These are phyloP conservation scores for Apophysomyces sp. DNA, from an alignment of 371 early-diverging fungal species.

Conservation along the genomic window DNA sequence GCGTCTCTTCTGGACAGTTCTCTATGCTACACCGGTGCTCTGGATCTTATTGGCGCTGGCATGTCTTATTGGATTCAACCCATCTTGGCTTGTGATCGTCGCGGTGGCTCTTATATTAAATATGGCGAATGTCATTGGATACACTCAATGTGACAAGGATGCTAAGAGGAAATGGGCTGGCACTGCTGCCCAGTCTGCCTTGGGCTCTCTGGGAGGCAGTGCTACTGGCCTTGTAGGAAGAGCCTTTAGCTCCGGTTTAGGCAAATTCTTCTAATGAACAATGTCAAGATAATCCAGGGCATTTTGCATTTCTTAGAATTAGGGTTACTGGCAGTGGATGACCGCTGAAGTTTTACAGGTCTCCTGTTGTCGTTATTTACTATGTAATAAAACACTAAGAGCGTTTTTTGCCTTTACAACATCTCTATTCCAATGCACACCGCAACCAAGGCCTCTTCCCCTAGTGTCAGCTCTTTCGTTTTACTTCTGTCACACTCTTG, in stretches of 20 bases:
- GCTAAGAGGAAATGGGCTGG: slow-evolving; percentile 73
- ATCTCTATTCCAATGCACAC: too few species aligned
- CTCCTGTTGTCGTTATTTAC: too few species aligned
- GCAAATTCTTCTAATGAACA: slow-evolving; percentile 33
- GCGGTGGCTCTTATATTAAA: slow-evolving; percentile 82
- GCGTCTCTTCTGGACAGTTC: slow-evolving; percentile 87
- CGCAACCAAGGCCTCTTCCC: too few species aligned
- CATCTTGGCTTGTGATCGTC: slow-evolving; percentile 84
- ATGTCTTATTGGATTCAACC: slow-evolving; percentile 69
- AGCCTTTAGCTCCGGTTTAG: slow-evolving; percentile 37
- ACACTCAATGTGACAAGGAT: slow-evolving; percentile 93
- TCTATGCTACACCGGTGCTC: slow-evolving; percentile 83
- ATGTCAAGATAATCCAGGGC: too few species aligned
- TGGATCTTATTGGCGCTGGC: slow-evolving; percentile 86
- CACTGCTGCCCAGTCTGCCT: slow-evolving; percentile 44
- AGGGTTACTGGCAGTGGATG: too few species aligned
- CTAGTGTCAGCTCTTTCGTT: too few species aligned
- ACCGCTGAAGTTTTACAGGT: too few species aligned
- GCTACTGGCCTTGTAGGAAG: slow-evolving; percentile 44
- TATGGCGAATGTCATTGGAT: slow-evolving; percentile 92
- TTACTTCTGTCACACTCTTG: too few species aligned
- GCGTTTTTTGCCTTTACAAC: too few species aligned
- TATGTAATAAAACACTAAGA: too few species aligned
- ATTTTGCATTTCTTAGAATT: too few species aligned
- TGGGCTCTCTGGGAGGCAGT: slow-evolving; percentile 37